Base-by-base conservation (phyloP, 371 early-diverging fungal species). In the Mucor piriformis region DNA sequence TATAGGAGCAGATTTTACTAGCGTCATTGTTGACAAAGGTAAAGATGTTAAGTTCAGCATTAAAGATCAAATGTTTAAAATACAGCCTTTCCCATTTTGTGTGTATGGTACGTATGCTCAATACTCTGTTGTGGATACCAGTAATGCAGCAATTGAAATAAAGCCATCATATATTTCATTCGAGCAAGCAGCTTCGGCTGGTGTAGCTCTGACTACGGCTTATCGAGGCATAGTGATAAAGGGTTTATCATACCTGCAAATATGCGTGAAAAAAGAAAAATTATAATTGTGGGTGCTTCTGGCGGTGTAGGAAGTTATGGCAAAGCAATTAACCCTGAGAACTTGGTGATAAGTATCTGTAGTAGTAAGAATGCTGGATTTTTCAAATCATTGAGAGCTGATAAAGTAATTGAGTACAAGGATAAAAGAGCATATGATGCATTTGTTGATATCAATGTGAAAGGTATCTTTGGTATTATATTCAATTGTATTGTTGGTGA, bases 261-360 rank as follows among this genome's bases (percentile, higher is more conserved):
- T 5, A 32, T 27, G 13, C 0, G 8, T 8, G 20, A 37, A 21
- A 44, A 53, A 21, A 46, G 54, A 33, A 63, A 51, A 18, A 61
- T 83, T 11, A 50, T 87, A 3, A 54, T 87, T 16, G 53, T 77
- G n/a, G 88, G 85, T 37, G 84, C 82, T 12, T 77, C 82, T n/a
- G 85, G 85, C 10, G 85, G 84, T 44, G 77, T 83, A 33, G 90
- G 88, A 12, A 67, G 74, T 1, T 83, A 74, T 52, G 84, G 73
- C 18, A 87, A 86, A 51, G 63, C 70, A 1, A 29, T 73, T 24
- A 24, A 53, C 40, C 33, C 47, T 11, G 75, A 77, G 11, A 85
- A 85, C 0, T 38, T 76, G 24, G 88, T 87, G 0, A 77, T 81
- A 3, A 88, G 74, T 8, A 80, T 88, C 15, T 85, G 87, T 52